Evolutionary conservation across 2,329 filamentous ascomycete species (phyloP).

Genomic region (Neonectria magnoliae): DNA sequence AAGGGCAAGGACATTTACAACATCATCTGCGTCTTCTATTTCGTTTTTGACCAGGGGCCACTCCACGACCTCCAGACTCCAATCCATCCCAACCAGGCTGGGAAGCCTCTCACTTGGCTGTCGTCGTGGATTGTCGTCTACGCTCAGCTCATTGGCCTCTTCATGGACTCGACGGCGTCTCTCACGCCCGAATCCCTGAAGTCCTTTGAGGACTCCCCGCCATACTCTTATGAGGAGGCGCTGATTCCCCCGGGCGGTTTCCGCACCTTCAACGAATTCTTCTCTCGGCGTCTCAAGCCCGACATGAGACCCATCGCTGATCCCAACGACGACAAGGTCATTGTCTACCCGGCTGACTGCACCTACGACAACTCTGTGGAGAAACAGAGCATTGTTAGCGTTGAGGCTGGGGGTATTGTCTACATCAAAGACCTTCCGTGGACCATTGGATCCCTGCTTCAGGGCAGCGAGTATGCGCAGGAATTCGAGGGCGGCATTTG

Average conservation of each 20-base stretch:
- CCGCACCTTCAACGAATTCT: conserved; percentile 54
- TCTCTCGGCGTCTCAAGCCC: conserved; percentile 49
- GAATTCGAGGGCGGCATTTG: conserved; percentile 52
- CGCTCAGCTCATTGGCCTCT: conserved; percentile 48
- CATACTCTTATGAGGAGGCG: conserved; percentile 46
- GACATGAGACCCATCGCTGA: conserved; percentile 46
- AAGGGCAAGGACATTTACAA: conserved; percentile 50
- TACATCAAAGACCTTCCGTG: conserved; percentile 51
- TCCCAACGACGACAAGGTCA: conserved; percentile 41
- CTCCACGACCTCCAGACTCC: conserved; percentile 35
- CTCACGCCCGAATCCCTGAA: conserved; percentile 44
- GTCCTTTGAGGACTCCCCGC: conserved; percentile 45
- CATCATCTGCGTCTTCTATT: conserved; percentile 53
- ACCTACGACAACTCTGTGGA: conserved; percentile 43
- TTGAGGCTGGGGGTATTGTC: conserved; percentile 41
- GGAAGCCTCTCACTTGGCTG: conserved; percentile 45
- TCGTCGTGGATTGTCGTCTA: conserved; percentile 53
- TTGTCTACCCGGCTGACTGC: conserved; percentile 51
- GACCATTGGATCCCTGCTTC: conserved; percentile 49
- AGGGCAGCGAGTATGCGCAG: conserved; percentile 43
- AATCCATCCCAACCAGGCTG: conserved; percentile 44
- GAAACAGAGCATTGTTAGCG: conserved; percentile 38
- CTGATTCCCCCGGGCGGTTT: conserved; percentile 45
- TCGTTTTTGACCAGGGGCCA: conserved; percentile 48
- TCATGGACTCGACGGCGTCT: conserved; percentile 47